These are phyloP conservation scores for Ceratopteris richardii DNA, from an alignment of 75 land plant genomes.

Conservation along the genomic window DNA sequence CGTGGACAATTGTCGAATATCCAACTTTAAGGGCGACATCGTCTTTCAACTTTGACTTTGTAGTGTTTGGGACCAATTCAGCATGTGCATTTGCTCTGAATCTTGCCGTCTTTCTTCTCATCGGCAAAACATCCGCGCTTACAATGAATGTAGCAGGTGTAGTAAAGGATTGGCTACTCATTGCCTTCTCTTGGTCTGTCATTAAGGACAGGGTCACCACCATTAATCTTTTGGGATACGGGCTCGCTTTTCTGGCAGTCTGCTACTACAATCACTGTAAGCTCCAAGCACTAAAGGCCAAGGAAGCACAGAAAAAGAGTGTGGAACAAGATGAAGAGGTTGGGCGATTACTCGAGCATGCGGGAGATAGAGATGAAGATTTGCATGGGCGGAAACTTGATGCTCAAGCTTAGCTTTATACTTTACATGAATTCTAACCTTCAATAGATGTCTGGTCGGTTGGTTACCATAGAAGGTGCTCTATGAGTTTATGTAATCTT, in stretches of 20 bases:
- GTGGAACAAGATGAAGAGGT: constrained; percentile 54
- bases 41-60: constrained; percentile 49
- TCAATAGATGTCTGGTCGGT: no score
- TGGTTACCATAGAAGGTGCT: no score
- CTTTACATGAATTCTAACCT: no score
- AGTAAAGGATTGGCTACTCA: constrained; percentile 92
- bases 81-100: constrained; percentile 84
- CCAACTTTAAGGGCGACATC: constrained; percentile 48
- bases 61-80: constrained; percentile 72
- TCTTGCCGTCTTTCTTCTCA: constrained; percentile 79
- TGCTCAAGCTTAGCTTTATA: constrained; percentile 26
- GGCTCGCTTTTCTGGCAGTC: constrained; percentile 80
- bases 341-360: constrained; percentile 40
- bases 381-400: constrained; percentile 21
- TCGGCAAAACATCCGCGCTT: constrained; percentile 92
- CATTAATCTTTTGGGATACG: constrained; percentile 73
- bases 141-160: constrained; percentile 99
- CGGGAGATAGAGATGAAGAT: constrained; percentile 34
- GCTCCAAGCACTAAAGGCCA: constrained; percentile 68
- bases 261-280: constrained; percentile 87
- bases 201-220: constrained; percentile 78
- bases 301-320: constrained; percentile 64
- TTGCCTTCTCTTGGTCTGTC: constrained; percentile 94
- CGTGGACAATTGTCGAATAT: constrained; percentile 78
- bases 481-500: no score